These are phyloP conservation scores for Tetragonia tetragonoides DNA, from an alignment of 148 eudicot genomes.

Conservation along the genomic window DNA sequence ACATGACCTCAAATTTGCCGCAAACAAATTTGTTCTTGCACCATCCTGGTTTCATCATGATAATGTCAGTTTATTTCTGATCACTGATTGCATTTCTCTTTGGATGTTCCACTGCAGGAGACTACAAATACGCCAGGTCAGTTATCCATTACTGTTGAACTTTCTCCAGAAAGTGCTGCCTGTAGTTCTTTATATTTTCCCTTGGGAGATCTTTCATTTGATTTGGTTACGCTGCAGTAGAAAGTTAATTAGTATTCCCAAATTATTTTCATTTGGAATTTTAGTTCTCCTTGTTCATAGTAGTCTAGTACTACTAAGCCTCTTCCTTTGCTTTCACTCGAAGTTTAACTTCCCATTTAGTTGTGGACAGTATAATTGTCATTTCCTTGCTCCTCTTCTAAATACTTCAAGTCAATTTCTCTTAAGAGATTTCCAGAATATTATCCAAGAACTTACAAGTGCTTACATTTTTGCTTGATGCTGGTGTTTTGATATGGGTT, in stretches of 20 bases:
- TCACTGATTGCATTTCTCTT: slow-evolving; percentile 19
- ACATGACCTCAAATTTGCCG: neutral
- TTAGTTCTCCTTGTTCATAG: neutral
- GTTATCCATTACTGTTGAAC: slow-evolving; percentile 14
- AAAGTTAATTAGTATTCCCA: neutral
- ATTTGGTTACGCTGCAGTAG: neutral
- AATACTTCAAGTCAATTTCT: neutral
- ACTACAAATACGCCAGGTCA: slow-evolving; percentile 88
- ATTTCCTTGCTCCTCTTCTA: neutral
- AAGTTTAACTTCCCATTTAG: neutral
- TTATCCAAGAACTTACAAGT: neutral
- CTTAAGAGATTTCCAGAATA: neutral
- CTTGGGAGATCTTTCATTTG: neutral
- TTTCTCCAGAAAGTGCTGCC: neutral
- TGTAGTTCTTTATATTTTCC: neutral
- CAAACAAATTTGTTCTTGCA: neutral
- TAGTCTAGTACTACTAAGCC: neutral
- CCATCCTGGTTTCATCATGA: neutral
- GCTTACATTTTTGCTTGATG: too few species aligned
- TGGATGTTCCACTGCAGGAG: slow-evolving; percentile 60
- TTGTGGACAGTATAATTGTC: neutral
- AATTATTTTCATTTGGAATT: neutral
- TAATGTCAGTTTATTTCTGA: neutral
- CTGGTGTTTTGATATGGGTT: too few species aligned
- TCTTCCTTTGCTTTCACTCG: neutral